Evolutionary conservation across 1,284 basidiomycete genomes (phyloP).

Genomic region (Ganoderma resinaceum): DNA sequence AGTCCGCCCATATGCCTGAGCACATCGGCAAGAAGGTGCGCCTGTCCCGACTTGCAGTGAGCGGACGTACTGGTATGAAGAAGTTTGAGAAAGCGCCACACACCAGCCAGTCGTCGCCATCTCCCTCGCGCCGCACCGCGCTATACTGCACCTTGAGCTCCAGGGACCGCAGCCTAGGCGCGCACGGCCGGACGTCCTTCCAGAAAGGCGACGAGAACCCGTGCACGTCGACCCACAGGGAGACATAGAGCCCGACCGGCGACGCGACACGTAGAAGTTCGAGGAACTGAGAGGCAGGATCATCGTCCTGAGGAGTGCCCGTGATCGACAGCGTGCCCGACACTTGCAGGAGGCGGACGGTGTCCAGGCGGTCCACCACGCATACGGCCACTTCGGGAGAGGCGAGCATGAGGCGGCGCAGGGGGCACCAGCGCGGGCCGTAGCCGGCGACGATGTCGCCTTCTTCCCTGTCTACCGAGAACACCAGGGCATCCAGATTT

Average conservation of each 20-base stretch:
- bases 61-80: neutral
- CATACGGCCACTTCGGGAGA: neutral
- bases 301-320: neutral
- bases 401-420: conserved; percentile 10
- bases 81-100: neutral
- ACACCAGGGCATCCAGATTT: conserved; percentile 10
- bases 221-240: neutral
- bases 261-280: neutral
- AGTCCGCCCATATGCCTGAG: neutral
- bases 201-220: conserved; percentile 2
- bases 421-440: conserved; percentile 14
- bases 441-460: neutral
- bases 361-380: neutral
- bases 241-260: neutral
- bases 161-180: conserved; percentile 6
- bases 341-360: conserved; percentile 11
- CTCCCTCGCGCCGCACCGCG: neutral
- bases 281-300: neutral
- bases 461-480: neutral
- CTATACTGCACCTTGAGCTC: conserved; percentile 2
- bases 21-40: neutral
- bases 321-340: neutral
- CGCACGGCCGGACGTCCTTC: neutral
- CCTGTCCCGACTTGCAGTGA: neutral
- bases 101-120: conserved; percentile 6